phyloP scores from a whole-genome alignment of 1,139 yeast genomes.

The Debaryomycetaceae sp. region DNA sequence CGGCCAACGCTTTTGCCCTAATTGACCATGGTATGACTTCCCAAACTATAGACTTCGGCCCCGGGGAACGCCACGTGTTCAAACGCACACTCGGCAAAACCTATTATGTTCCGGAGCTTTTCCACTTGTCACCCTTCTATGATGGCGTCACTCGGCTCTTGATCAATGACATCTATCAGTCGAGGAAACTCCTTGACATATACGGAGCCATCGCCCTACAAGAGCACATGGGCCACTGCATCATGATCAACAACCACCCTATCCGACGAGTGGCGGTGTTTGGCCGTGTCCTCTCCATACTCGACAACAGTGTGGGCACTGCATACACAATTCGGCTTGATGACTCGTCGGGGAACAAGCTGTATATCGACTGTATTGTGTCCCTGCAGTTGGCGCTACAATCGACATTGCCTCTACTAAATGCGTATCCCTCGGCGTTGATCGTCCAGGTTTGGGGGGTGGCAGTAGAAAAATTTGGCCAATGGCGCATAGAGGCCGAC shows the following conservation, averaged over 20 bases:
- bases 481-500: too few relatives aligned
- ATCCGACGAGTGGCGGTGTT: constrained; percentile 19
- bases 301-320: not conserved
- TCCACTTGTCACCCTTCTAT: constrained; percentile 24
- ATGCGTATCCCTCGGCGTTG: too few relatives aligned
- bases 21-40: constrained; percentile 3
- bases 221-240: constrained; percentile 12
- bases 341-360: constrained; percentile 20
- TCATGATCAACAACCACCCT: constrained; percentile 34
- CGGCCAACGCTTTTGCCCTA: too few relatives aligned
- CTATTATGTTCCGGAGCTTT: constrained; percentile 29
- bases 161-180: constrained; percentile 20
- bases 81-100: constrained; percentile 17
- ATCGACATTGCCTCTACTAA: too few relatives aligned
- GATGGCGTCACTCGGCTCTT: constrained; percentile 23
- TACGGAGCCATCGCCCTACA: constrained; percentile 19
- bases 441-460: too few relatives aligned
- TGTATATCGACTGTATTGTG: constrained; percentile 13
- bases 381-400: too few relatives aligned
- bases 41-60: constrained; percentile 22
- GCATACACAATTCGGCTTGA: constrained; percentile 15
- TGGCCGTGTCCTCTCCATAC: constrained; percentile 22
- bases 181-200: constrained; percentile 15
- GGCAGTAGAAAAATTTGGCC: too few relatives aligned
- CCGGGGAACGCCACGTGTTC: constrained; percentile 27